Percentiles rank a stretch among this genome's conserved stretches.
Evolutionary conservation across 2,329 filamentous ascomycete species (phyloP).

Genomic region (Verticillium nubilum): DNA sequence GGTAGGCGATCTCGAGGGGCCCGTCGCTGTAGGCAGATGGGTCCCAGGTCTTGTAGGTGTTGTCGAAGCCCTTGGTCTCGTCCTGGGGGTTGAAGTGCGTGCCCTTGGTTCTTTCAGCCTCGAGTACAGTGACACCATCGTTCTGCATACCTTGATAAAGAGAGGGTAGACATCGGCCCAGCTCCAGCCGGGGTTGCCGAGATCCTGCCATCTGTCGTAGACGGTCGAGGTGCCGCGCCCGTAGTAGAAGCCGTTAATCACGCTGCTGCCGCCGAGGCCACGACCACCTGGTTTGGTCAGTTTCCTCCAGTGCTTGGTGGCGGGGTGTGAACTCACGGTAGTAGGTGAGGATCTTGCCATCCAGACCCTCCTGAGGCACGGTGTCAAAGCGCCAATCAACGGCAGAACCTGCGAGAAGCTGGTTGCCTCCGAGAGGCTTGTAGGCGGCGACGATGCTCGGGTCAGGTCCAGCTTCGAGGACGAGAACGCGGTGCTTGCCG

Average conservation of each 20-base stretch:
- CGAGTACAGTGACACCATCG: not conserved
- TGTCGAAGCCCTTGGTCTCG: constrained; percentile 16
- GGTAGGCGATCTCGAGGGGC: constrained; percentile 17
- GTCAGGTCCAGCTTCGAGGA: constrained; percentile 17
- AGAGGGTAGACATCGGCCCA: constrained; percentile 20
- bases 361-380: constrained; percentile 14
- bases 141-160: constrained; percentile 13
- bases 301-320: not conserved
- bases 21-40: constrained; percentile 17
- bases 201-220: constrained; percentile 23
- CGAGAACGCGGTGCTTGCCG: constrained; percentile 16
- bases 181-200: constrained; percentile 25
- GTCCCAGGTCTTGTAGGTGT: constrained; percentile 19
- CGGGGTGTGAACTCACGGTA: constrained; percentile 11
- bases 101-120: constrained; percentile 2
- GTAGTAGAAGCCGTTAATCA: constrained; percentile 25
- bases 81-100: constrained; percentile 18
- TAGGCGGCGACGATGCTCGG: constrained; percentile 17
- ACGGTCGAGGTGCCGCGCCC: constrained; percentile 21
- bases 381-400: constrained; percentile 19
- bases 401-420: constrained; percentile 15
- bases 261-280: constrained; percentile 24
- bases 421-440: constrained; percentile 17
- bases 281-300: constrained; percentile 10
- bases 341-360: constrained; percentile 24